Evolutionary conservation across 2,329 filamentous ascomycete species (phyloP).

Genomic region (Plenodomus biglobosus): DNA sequence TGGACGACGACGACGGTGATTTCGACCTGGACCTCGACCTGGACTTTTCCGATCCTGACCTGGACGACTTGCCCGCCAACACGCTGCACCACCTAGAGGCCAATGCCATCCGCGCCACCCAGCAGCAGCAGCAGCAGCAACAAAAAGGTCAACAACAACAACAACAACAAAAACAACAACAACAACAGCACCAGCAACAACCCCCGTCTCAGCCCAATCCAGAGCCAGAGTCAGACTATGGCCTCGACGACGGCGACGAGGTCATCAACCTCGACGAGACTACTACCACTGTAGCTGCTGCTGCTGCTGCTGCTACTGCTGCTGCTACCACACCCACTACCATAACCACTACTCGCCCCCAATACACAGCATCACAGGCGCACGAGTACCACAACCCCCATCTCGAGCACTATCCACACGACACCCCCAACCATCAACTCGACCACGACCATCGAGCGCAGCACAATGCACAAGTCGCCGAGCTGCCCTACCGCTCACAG

Average conservation of each 20-base stretch:
- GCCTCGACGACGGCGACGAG: conserved; percentile 48
- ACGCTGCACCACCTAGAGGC: conserved; percentile 51
- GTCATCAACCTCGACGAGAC: conserved; percentile 52
- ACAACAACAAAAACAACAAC: too few species aligned
- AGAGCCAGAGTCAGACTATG: conserved; percentile 40
- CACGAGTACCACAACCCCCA: conserved; percentile 2
- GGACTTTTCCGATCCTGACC: conserved; percentile 49
- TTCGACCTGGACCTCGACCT: too few species aligned
- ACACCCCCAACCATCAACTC: neutral
- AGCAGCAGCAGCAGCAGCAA: conserved; percentile 5
- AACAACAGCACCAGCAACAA: too few species aligned
- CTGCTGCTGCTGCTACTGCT: conserved; percentile 4
- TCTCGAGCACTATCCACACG: neutral
- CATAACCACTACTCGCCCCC: conserved; percentile 4
- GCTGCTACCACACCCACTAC: conserved; percentile 1
- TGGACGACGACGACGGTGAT: conserved; percentile 46
- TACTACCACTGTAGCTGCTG: neutral
- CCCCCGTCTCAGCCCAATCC: neutral
- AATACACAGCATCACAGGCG: conserved; percentile 2
- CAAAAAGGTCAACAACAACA: too few species aligned
- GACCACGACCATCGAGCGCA: neutral
- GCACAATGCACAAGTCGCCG: conserved; percentile 23
- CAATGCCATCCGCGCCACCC: conserved; percentile 47
- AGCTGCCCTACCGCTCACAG: conserved; percentile 29
- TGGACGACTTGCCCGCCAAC: conserved; percentile 50